Base-by-base conservation (phyloP, 768 basidiomycete genomes). In the Plicaturopsis crispa region DNA sequence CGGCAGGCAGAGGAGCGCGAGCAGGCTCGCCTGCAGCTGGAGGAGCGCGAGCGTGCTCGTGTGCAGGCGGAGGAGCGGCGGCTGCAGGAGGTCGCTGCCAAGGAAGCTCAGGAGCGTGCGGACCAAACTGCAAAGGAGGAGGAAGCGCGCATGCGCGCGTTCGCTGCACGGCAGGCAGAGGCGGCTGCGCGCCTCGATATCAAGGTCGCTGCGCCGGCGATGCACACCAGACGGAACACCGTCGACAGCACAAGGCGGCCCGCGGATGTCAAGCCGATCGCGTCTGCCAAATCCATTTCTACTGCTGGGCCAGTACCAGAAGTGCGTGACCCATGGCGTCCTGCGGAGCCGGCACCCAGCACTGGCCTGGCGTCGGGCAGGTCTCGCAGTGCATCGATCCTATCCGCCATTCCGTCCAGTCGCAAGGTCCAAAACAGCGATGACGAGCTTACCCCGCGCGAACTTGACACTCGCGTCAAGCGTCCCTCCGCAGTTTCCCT, bases 1-100 rank as follows among this genome's bases (percentile, higher is more conserved):
- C 36, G 36, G 10, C 36, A 38, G 36, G 30, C 30, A 10, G 36
- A 38, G 24, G 22, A 24, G 14, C 24, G 30, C 36, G 36, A 38
- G 10, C 24, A 38, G 36, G 12, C 30, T 7, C 24, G 24, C n/a
- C 21, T 23, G n/a, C n/a, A n/a, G n/a, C n/a, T n/a, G n/a, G n/a
- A n/a, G n/a, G 14, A 20, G 23, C 13, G 14, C 5, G 24, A 20
- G 6, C n/a, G n/a, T n/a, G n/a, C n/a, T n/a, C 36, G 24, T 14
- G 24, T 26, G 36, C 14, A 24, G 36, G 22, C 14, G 8, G 19
- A 26, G 23, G 24, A 38, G 12, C 21, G 24, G 4, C 36, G 24
- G 18, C 21, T 19, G 36, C 21, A 24, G 12, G 36, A 38, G 36
- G 30, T 38, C 20, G 21, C 14, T 11, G 36, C 18, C 16, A n/a